phyloP scores from a whole-genome alignment of 192 early-diverging fungal species.

The Coemansia sp. region DNA sequence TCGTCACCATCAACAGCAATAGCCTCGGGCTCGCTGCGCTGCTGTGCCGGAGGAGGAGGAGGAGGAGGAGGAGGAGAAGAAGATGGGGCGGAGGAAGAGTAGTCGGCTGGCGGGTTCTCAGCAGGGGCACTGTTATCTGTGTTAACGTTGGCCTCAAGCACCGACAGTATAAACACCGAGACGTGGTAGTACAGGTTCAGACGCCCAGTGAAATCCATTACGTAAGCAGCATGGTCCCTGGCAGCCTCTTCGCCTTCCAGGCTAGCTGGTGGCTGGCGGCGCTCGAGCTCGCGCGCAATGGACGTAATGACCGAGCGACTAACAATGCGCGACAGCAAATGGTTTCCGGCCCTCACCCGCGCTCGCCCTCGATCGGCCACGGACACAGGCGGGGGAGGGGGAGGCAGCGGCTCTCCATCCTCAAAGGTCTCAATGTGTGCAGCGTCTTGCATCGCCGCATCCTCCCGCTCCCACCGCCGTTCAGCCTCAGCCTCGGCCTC shows the following conservation, averaged over 20 bases:
- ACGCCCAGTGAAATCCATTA: neutral
- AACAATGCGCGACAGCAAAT: slow-evolving; percentile 36
- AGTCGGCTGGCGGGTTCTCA: neutral
- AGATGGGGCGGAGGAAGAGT: too few species aligned
- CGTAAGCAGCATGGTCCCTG: neutral
- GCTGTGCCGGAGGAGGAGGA: neutral
- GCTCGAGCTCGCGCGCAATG: slow-evolving; percentile 33
- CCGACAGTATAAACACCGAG: slow-evolving; percentile 19
- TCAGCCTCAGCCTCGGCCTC: neutral
- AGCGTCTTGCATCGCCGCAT: neutral
- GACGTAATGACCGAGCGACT: slow-evolving; percentile 30
- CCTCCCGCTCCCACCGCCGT: neutral
- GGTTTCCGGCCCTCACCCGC: slow-evolving; percentile 22
- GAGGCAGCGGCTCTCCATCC: neutral
- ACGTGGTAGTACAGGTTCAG: slow-evolving; percentile 9
- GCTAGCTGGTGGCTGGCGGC: neutral
- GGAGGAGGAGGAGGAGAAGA: too few species aligned
- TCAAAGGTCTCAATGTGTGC: neutral
- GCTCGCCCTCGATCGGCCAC: neutral
- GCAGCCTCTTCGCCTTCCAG: neutral
- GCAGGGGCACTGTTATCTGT: neutral
- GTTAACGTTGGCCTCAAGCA: slow-evolving; percentile 7
- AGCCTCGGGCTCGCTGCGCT: neutral
- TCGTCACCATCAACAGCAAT: neutral
- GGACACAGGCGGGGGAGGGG: too few species aligned